Percentiles rank a stretch among this genome's conserved stretches.
These are phyloP conservation scores for Hygrophorus russula DNA, from an alignment of 768 basidiomycete species.

Conservation along the genomic window DNA sequence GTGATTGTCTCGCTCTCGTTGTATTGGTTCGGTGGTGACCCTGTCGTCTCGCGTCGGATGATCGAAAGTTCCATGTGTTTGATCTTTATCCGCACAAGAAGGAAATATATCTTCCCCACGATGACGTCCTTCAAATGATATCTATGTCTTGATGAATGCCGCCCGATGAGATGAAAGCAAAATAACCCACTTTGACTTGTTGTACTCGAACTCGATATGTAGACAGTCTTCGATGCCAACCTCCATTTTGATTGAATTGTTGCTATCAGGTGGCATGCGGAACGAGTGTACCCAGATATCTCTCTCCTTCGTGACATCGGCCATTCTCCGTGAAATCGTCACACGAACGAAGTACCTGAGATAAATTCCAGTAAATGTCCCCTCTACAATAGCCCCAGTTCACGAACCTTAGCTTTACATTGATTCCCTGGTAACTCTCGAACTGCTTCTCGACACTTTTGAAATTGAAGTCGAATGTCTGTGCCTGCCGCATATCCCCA, in stretches of 20 bases:
- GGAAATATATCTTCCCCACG: constrained; percentile 98
- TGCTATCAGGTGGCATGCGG: constrained; percentile 96
- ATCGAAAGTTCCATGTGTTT: constrained; percentile 99
- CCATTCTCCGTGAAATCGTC: constrained; percentile 83
- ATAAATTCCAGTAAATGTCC: neutral
- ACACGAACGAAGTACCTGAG: constrained; percentile 86
- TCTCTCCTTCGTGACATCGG: constrained; percentile 85
- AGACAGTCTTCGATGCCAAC: constrained; percentile 98
- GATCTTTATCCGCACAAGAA: constrained; percentile 97
- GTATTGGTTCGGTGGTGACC: constrained; percentile 96
- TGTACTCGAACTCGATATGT: constrained; percentile 99
- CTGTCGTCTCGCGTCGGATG: constrained; percentile 94
- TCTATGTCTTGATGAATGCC: constrained; percentile 28
- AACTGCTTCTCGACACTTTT: constrained; percentile 99
- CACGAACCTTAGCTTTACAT: constrained; percentile 86
- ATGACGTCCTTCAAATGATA: constrained; percentile 99
- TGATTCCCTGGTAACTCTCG: constrained; percentile 96
- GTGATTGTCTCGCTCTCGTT: constrained; percentile 99
- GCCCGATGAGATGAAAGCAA: neutral
- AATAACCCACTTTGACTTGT: constrained; percentile 84
- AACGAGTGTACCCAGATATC: constrained; percentile 98
- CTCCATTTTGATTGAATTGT: constrained; percentile 99
- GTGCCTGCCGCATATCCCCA: constrained; percentile 95
- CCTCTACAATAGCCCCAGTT: neutral
- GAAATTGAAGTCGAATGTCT: constrained; percentile 94